Percentiles rank a stretch among this genome's conserved stretches.
Conservation (phyloP, 176 grass and related monocot species). For the Neostapfia colusana region DNA sequence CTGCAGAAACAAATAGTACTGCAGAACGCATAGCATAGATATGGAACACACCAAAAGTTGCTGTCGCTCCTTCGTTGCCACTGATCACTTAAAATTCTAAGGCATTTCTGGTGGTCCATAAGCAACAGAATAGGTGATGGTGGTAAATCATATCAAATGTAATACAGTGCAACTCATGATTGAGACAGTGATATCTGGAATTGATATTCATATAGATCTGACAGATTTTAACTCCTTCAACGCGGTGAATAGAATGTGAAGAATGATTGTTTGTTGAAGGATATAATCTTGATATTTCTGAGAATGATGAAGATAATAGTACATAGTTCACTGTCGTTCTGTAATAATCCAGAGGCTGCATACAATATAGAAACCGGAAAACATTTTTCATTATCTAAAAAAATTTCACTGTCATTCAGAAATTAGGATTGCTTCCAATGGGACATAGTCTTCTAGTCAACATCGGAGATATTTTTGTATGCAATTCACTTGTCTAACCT, state of each 20-base stretch:
- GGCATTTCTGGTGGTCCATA: slow-evolving; percentile 33
- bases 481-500: neutral
- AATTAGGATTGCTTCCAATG: neutral
- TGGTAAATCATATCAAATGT: slow-evolving; percentile 16
- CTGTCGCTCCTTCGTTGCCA: slow-evolving; percentile 21
- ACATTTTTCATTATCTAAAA: too few relatives aligned
- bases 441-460: neutral
- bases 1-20: slow-evolving; percentile 29
- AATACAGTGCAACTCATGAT: slow-evolving; percentile 24
- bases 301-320: neutral
- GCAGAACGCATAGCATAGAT: neutral
- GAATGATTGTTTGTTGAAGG: neutral
- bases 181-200: neutral
- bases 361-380: too few relatives aligned
- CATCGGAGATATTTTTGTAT: neutral
- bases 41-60: neutral
- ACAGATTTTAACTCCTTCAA: neutral
- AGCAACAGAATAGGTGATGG: slow-evolving; percentile 8
- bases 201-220: neutral
- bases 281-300: slow-evolving; percentile 8
- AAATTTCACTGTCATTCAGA: slow-evolving; percentile 18
- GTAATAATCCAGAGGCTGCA: too few relatives aligned
- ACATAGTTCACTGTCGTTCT: too few relatives aligned
- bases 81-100: neutral
- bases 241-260: neutral